Evolutionary conservation across 352 stramenopile genomes (phyloP).

Genomic region (Phytopythium montanum): DNA sequence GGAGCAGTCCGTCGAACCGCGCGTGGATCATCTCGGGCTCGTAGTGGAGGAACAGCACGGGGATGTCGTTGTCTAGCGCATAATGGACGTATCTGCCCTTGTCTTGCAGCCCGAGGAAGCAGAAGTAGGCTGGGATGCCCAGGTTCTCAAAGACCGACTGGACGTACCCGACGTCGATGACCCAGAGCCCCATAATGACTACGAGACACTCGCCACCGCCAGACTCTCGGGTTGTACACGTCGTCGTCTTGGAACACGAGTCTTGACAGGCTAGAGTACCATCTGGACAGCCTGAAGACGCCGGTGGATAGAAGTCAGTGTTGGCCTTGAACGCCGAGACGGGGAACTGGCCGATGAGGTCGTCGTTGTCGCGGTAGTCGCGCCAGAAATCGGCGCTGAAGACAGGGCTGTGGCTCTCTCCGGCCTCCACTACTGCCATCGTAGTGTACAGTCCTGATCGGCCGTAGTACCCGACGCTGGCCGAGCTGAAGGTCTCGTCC

Average conservation of each 20-base stretch:
- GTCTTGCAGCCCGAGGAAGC: conserved; percentile 20
- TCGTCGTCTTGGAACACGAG: conserved; percentile 25
- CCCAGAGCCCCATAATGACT: conserved; percentile 15
- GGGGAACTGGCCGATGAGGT: conserved; percentile 18
- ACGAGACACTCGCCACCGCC: conserved; percentile 17
- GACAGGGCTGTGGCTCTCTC: conserved; percentile 10
- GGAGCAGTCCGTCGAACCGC: conserved; percentile 3
- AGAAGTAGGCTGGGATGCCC: conserved; percentile 29
- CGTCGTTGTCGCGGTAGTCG: conserved; percentile 25
- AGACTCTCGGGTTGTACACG: conserved; percentile 14
- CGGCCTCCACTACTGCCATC: conserved; percentile 27
- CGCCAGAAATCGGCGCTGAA: conserved; percentile 51
- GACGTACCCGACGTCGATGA: conserved; percentile 17
- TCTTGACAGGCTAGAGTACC: conserved; percentile 31
- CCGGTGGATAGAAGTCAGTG: conserved; percentile 22
- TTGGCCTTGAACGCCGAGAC: conserved; percentile 24
- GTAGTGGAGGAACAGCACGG: conserved; percentile 18
- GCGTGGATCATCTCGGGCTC: conserved; percentile 11
- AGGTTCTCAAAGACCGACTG: conserved; percentile 23
- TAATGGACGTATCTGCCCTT: conserved; percentile 6
- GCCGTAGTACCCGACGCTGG: conserved; percentile 34
- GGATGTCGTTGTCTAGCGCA: conserved; percentile 5
- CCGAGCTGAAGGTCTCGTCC: conserved; percentile 31
- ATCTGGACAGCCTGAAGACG: conserved; percentile 19
- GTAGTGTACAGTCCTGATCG: conserved; percentile 37